Evolutionary conservation across 1,284 basidiomycete genomes (phyloP), one percentile per base, ranked within the genome.

Genomic region (Papiliotrema laurentii): DNA sequence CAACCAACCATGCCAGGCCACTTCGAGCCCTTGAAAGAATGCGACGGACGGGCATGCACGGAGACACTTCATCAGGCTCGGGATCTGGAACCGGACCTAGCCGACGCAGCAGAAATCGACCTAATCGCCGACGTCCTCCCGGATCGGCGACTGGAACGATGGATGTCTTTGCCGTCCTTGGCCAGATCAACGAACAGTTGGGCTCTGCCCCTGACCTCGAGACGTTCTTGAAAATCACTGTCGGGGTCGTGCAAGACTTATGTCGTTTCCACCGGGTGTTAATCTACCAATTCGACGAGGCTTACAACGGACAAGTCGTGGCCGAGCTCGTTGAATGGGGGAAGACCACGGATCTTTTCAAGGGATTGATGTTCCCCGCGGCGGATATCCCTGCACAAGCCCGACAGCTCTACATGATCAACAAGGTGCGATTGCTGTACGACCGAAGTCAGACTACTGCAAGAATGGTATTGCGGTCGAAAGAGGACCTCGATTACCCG

Each of bases 191-290:
- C 68, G 86, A 91, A 56, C 89, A 92, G 69, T 79, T 91, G 5
- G 82, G 82, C 0, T 78, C 79, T 4, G 84, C 87, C 2, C 75
- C 79, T 0, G 84, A 89, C 58, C 69, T 92, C 45, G 81, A 85
- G 7, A 75, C 76, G 16, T 89, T 90, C 67, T 73, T 91, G 64
- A 85, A 89, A 61, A 79, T 90, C 43, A 81, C 83, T 0, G 87
- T 87, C 6, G 87, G 88, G 3, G 79, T 91, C 21, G 80, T 91
- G 54, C 86, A 88, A 68, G 87, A 92, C 63, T 66, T 92, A 51
- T 86, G 85, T 6, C 85, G 85, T 64, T 89, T 89, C 65, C 86
- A 89, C 66, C 80, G 89, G 9, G 86, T 90, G n/a, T 76, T 93
- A 69, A 78, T 90, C n/a, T 92, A 92, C 66, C 87, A 89, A 61